Base-by-base conservation (phyloP, 2,329 filamentous ascomycete genomes). In the Diplodia sapinea region DNA sequence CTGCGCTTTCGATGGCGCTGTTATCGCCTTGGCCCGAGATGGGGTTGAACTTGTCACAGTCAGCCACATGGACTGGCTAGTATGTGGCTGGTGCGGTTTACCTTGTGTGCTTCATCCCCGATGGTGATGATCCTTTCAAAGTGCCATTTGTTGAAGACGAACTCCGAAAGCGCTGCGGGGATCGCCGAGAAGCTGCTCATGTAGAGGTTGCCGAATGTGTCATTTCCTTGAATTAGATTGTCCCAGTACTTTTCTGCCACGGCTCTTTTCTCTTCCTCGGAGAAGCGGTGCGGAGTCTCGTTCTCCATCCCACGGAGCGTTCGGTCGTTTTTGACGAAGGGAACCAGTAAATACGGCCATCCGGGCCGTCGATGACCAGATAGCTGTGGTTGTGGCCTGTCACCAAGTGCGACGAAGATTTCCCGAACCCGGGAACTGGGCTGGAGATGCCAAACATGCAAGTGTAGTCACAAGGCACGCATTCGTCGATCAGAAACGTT, bases 41-140 rank as follows among this genome's bases (percentile, higher is more conserved):
- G 68, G 54, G 72, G 65, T 49, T 70, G 70, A 74, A 62, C 36
- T 61, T 13, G 11, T 9, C 1, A 20, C 7, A 2, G 17, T 62
- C 29, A 62, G 65, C 9, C 8, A 17, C 7, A 13, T 2, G 4
- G 2, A 15, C 1, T 26, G 23, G 23, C 3, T 0, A 26, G 23
- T 26, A 26, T 3, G 4, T 26, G 17, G 13, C 11, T 8, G 23
- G 11, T 23, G 17, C 4, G 8, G 2, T 43, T 65, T 70, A 77
- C 78, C 74, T 82, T 83, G 68, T 83, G 80, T 4, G 75, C 23
- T 26, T 80, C 74, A 69, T 83, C 81, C 0, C 81, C 81, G 9
- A 82, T 74, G 1, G 76, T 72, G 1, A 82, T 73, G 3, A 80
- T 76, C 12, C 81, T 71, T 13, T 75, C 73, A 43, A 75, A 80